A percentile compares a stretch with the other conserved stretches of the same genome.
These are phyloP conservation scores for Trichophyton simii DNA, from an alignment of 2,329 filamentous ascomycete species.

Conservation along the genomic window DNA sequence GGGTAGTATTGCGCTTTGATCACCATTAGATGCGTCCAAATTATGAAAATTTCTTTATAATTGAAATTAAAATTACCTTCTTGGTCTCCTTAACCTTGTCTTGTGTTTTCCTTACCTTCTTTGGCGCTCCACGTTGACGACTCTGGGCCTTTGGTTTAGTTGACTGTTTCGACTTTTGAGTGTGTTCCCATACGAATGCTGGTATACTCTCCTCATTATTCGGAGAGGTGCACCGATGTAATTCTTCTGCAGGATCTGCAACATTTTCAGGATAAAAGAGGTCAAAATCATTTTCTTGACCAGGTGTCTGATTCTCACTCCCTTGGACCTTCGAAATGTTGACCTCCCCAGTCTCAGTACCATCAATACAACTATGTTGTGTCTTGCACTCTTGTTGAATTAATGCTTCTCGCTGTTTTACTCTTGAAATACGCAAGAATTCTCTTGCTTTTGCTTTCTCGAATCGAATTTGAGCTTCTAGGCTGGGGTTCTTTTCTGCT, in stretches of 20 bases:
- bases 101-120: background rate
- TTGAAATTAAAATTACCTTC: background rate
- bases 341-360: no score
- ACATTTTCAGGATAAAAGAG: background rate
- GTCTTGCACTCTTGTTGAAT: background rate
- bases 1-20: background rate
- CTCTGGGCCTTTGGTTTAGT: background rate
- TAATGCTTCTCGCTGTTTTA: background rate
- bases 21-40: background rate
- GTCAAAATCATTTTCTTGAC: background rate
- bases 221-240: no score
- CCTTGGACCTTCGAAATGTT: background rate
- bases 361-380: background rate
- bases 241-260: background rate
- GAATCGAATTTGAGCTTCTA: constrained; percentile 6
- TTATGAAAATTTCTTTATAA: background rate
- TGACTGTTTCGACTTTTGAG: background rate
- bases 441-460: constrained; percentile 6
- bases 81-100: background rate
- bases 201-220: background rate
- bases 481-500: constrained; percentile 3
- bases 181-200: background rate
- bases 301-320: background rate
- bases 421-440: background rate
- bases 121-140: background rate